Conservation (phyloP, 257 asterid species). For the Jasminum sambac region DNA sequence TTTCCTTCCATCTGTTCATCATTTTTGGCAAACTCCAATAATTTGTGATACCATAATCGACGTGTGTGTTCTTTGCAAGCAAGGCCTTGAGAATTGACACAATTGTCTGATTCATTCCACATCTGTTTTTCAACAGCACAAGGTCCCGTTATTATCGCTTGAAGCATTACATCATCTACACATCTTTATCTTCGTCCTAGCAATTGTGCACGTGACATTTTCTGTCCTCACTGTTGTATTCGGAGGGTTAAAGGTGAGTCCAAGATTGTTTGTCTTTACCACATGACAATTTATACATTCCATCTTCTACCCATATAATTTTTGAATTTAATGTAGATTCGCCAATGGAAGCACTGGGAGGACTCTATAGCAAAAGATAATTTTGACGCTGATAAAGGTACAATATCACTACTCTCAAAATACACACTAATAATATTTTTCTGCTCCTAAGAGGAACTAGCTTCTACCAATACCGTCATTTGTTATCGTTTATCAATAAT, state of each 20-base stretch:
- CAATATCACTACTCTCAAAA: constrained; percentile 3
- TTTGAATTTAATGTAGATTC: constrained; percentile 51
- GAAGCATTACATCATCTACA: constrained; percentile 81
- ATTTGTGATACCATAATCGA: background rate
- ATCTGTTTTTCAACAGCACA: constrained; percentile 38
- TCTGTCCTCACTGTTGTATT: constrained; percentile 72
- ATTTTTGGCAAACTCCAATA: background rate
- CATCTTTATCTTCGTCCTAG: constrained; percentile 81
- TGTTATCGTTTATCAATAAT: background rate
- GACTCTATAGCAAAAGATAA: constrained; percentile 67
- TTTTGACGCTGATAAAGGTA: constrained; percentile 55
- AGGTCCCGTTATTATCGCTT: constrained; percentile 71
- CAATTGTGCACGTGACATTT: constrained; percentile 80
- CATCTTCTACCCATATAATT: background rate
- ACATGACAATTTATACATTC: background rate
- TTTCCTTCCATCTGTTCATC: constrained; percentile 7
- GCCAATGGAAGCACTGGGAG: constrained; percentile 97
- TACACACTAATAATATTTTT: constrained; percentile 1
- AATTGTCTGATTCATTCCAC: constrained; percentile 8
- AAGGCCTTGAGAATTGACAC: constrained; percentile 7
- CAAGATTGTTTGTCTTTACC: constrained; percentile 9
- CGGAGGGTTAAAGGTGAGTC: constrained; percentile 68
- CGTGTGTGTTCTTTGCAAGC: background rate
- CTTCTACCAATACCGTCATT: too few relatives aligned
- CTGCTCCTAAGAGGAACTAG: background rate